These are phyloP conservation scores for Myxozyma neotropica DNA, from an alignment of 805 yeast species.

Conservation along the genomic window DNA sequence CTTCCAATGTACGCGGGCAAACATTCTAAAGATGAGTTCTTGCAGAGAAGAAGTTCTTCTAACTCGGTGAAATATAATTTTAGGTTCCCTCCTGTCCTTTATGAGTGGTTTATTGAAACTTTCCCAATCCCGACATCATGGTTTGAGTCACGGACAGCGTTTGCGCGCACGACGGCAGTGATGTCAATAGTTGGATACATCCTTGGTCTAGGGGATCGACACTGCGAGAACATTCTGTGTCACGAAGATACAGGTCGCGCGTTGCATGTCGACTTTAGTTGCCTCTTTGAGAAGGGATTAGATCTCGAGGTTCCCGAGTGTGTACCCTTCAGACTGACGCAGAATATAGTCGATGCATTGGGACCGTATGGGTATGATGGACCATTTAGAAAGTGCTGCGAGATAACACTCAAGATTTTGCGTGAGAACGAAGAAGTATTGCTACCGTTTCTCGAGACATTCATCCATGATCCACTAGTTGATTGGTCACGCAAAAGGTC, in stretches of 20 bases:
- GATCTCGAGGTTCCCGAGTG: slow-evolving; percentile 83
- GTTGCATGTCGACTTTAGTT: slow-evolving; percentile 94
- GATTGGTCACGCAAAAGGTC: slow-evolving; percentile 58
- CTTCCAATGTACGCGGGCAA: slow-evolving; percentile 21
- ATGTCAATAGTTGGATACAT: slow-evolving; percentile 97
- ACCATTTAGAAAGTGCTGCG: slow-evolving; percentile 79
- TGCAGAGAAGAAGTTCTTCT: too few relatives aligned
- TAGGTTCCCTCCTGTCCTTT: slow-evolving; percentile 67
- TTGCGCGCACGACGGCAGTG: slow-evolving; percentile 81
- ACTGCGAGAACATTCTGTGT: slow-evolving; percentile 85
- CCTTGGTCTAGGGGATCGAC: slow-evolving; percentile 94
- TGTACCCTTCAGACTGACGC: slow-evolving; percentile 91
- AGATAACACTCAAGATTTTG: slow-evolving; percentile 72
- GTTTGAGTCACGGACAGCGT: slow-evolving; percentile 77
- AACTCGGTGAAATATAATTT: neutral
- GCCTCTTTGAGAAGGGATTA: slow-evolving; percentile 79
- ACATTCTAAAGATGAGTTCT: neutral
- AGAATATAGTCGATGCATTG: slow-evolving; percentile 83
- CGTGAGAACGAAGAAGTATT: slow-evolving; percentile 79
- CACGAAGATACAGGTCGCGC: slow-evolving; percentile 74
- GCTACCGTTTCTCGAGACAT: slow-evolving; percentile 89
- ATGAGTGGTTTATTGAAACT: slow-evolving; percentile 83
- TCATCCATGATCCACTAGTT: slow-evolving; percentile 87
- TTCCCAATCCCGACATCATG: slow-evolving; percentile 89
- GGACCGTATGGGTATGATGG: slow-evolving; percentile 93